Evolutionary conservation across 371 early-diverging fungal species (phyloP), one percentile per base, ranked within the genome.

Genomic region (Nematocida sp.): DNA sequence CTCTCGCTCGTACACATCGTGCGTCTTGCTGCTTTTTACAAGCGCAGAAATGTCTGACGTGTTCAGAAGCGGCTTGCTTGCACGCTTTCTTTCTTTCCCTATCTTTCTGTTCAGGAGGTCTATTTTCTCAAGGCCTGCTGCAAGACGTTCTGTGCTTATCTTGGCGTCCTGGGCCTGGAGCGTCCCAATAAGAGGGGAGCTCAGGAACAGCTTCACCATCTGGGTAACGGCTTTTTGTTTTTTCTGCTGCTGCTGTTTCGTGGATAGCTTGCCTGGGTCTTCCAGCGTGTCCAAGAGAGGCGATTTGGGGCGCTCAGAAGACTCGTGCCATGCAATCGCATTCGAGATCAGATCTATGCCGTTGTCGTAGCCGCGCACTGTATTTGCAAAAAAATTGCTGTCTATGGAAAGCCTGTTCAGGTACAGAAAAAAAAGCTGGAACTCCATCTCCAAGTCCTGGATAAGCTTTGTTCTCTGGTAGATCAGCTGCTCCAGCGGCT

Each of bases 371-470:
- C 46, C 31, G n/a, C 34, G 4, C 45, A 70, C 2, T 37, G 49
- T 32, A 31, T 70, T 27, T 0, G 23, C 51, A 40, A 52, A 64
- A 32, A 66, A 76, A 11, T 70, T 56, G 4, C 29, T 64, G 11
- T 74, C 41, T 7, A 57, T 21, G 2, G 64, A 65, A 1, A 46
- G 1, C 4, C 15, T 58, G 4, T 80, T 70, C 51, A 83, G 77
- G 19, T 51, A 53, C 17, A 38, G 25, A 23, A 80, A 77, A 36
- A 64, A 64, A 3, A 17, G 23, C 32, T 81, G 63, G 7, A 82
- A 64, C 63, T 81, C 80, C 38, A 78, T 77, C 57, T 84, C 84
- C n/a, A 84, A 63, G 23, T 66, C 55, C 32, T 77, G 54, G 25
- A 82, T 66, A 29, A 34, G 41, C 23, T 65, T 46, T 40, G 80